Conservation (phyloP, 345 rosid species). For the Sisymbrium altissimum region DNA sequence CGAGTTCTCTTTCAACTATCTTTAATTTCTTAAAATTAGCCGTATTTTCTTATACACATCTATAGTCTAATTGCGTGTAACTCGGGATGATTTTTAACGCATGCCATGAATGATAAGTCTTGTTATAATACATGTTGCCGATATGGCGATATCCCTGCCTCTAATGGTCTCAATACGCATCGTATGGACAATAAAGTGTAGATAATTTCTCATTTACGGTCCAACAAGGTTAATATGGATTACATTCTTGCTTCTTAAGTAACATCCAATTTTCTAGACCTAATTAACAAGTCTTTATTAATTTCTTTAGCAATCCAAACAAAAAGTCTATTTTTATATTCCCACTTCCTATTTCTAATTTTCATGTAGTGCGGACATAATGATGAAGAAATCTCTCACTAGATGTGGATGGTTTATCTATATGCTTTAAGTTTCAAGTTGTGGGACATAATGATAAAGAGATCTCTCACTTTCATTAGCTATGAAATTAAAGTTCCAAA, state of each 20-base stretch:
- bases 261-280: not conserved
- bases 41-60: not conserved
- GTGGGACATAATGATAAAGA: not conserved
- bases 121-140: not conserved
- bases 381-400: not conserved
- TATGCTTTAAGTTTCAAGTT: not conserved
- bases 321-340: not conserved
- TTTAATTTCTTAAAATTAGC: not conserved
- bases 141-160: not conserved
- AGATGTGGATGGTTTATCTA: not conserved
- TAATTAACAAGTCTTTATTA: not conserved
- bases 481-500: not conserved
- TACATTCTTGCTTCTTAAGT: not conserved
- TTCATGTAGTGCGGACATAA: not conserved
- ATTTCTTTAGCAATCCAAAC: not conserved
- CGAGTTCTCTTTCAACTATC: constrained; percentile 8
- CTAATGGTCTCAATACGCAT: not conserved
- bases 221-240: not conserved
- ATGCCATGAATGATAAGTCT: not conserved
- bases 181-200: not conserved
- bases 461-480: not conserved
- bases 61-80: not conserved
- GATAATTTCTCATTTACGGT: not conserved
- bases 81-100: not conserved
- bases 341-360: not conserved